phyloP scores from a whole-genome alignment of 2,329 filamentous ascomycete species.

The Hymenoscyphus fraxineus region DNA sequence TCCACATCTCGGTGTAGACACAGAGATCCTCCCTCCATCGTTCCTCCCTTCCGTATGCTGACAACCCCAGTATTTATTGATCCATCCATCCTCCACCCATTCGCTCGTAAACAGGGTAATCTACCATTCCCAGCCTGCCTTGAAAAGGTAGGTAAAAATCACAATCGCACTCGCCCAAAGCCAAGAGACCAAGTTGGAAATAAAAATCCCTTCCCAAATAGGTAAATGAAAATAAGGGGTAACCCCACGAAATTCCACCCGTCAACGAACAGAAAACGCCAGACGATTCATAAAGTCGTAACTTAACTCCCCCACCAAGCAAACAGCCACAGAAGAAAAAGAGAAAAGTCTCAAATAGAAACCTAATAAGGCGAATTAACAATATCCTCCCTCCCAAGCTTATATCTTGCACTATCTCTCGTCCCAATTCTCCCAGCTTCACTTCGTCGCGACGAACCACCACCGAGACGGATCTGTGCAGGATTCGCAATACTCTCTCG shows the following conservation, averaged over 20 bases:
- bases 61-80: constrained; percentile 19
- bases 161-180: background rate
- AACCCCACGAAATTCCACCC: background rate
- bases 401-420: constrained; percentile 59
- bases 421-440: constrained; percentile 48
- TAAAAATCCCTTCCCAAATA: background rate
- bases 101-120: background rate
- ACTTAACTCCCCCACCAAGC: background rate
- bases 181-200: background rate
- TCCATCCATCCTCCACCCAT: constrained; percentile 14
- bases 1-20: too few relatives aligned
- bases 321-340: background rate
- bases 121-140: background rate
- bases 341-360: too few relatives aligned
- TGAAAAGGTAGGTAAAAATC: background rate
- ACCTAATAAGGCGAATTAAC: constrained; percentile 64
- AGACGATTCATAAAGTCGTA: background rate
- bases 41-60: constrained; percentile 10
- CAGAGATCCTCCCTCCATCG: too few relatives aligned
- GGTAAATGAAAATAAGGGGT: background rate
- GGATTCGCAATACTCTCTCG: constrained; percentile 74
- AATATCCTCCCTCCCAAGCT: constrained; percentile 76
- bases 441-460: constrained; percentile 40
- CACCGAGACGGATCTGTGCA: constrained; percentile 40
- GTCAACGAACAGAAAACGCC: background rate